Evolutionary conservation across 1,284 basidiomycete species (phyloP), one percentile per base, ranked within the genome.

Genomic region (Trametes polyzona): DNA sequence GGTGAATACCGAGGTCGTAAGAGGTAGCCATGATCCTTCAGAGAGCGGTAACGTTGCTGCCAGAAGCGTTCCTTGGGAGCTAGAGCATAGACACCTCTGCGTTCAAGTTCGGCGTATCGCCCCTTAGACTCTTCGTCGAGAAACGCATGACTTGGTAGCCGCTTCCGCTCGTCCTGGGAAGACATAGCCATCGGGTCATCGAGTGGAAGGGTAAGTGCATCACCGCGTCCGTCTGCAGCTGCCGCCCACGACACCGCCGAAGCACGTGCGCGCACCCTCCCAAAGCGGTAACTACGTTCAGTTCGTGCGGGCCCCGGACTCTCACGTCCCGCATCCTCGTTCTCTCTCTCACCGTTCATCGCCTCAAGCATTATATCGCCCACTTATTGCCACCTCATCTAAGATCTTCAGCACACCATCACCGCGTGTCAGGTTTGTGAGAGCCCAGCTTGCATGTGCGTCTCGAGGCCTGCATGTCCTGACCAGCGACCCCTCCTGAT

Each of bases 281-380:
- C n/a, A n/a, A n/a, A n/a, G n/a, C n/a, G n/a, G n/a, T n/a, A 16
- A 7, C 12, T 14, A 14, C 33, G 33, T 4, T 14, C 6, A 35
- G 5, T 35, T 14, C 12, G 12, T 14, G n/a, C 12, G 33, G 33
- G 11, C 12, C 4, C 5, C 12, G 12, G 33, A 14, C 33, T 35
- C n/a, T 35, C 33, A 35, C 33, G 16, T 9, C 9, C 30, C 30
- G 30, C 30, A 32, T 9, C 4, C n/a, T 43, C 32, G 14, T 61
- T 52, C 2, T 17, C 41, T 21, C 63, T 63, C 19, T 24, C 30
- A 32, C 26, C 1, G 66, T 66, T n/a, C 52, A 27, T 33, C 67
- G 55, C 29, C 62, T 61, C 1, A 51, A 47, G 2, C 61, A 57
- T 3, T 69, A n/a, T n/a, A n/a, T n/a, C n/a, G n/a, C n/a, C n/a